Base-by-base conservation (phyloP, 75 land plant genomes). In the Picea sitchensis region DNA sequence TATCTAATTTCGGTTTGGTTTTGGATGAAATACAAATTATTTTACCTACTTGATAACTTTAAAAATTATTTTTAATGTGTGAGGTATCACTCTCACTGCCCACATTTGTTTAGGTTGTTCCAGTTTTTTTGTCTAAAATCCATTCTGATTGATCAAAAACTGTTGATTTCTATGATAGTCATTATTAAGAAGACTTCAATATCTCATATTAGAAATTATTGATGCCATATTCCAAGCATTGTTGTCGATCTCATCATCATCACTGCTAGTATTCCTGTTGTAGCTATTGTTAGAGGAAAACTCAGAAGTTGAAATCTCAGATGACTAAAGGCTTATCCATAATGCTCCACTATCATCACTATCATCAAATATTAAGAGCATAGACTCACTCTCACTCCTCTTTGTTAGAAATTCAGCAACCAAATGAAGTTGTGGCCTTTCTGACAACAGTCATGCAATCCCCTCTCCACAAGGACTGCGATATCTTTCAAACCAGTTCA, bases 351-450 rank as follows among this genome's bases (percentile, higher is more conserved):
- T 88, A 20, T 74, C 54, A 18, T 85, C 87, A 65, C 86, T 84
- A 32, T 82, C 83, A 18, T 65, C 21, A 54, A 82, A 87, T 31
- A 81, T 81, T 20, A 82, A 85, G 41, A 61, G 73, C 78, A 85
- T 69, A 30, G 76, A 82, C n/a, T 90, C 91, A 73, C 80, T 78
- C 18, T 89, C 88, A 32, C 81, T 86, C 78, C 81, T 82, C 73
- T 90, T 89, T 17, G 76, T 41, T 62, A 89, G 90, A 72, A 90
- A 92, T 32, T 90, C 87, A 3, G 93, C 93, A 36, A 91, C 76
- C 44, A 91, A 30, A 65, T 84, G 80, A n/a, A 93, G 31, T 14
- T 89, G 79, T 41, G 93, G 90, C 73, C 95, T 84, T 73, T 82
- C 84, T 80, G 84, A 83, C 5, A 51, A 58, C 2, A 91, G 73